Evolutionary conservation across 176 grass and related monocot genomes (phyloP).

Genomic region (Bolboschoenus planiculmis): DNA sequence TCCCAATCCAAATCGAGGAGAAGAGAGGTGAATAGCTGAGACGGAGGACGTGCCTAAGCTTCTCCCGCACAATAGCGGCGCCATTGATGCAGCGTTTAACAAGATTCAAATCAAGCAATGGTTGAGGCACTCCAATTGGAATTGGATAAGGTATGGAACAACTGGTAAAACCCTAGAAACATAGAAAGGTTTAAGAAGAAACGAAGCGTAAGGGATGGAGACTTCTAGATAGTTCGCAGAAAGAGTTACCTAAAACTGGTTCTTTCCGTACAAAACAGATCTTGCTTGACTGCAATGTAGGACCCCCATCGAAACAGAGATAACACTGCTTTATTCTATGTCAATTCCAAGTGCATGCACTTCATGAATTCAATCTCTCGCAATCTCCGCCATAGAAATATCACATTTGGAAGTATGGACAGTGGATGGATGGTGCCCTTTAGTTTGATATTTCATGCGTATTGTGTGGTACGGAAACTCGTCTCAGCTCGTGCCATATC

Average conservation of each 20-base stretch:
- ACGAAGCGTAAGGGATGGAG: neutral
- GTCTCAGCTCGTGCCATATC: neutral
- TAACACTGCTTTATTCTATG: neutral
- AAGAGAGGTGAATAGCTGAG: slow-evolving; percentile 29
- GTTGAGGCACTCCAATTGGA: neutral
- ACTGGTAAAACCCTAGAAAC: slow-evolving; percentile 24
- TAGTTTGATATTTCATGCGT: neutral
- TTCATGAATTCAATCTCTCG: neutral
- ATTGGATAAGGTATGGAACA: slow-evolving; percentile 16
- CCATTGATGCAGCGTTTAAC: slow-evolving; percentile 23
- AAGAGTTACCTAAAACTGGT: neutral
- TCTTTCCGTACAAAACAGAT: neutral
- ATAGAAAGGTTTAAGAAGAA: slow-evolving; percentile 48
- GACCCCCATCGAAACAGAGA: neutral
- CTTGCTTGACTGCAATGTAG: neutral
- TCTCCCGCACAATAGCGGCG: slow-evolving; percentile 39
- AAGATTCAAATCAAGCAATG: neutral
- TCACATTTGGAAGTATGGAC: neutral
- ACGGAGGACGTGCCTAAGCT: slow-evolving; percentile 48
- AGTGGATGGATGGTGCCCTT: neutral
- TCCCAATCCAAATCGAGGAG: slow-evolving; percentile 26
- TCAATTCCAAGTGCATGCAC: neutral
- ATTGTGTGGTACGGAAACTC: neutral
- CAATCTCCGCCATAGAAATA: neutral
- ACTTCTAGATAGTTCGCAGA: slow-evolving; percentile 15